Evolutionary conservation across 768 basidiomycete species (phyloP).

Genomic region (Lactarius hengduanensis): DNA sequence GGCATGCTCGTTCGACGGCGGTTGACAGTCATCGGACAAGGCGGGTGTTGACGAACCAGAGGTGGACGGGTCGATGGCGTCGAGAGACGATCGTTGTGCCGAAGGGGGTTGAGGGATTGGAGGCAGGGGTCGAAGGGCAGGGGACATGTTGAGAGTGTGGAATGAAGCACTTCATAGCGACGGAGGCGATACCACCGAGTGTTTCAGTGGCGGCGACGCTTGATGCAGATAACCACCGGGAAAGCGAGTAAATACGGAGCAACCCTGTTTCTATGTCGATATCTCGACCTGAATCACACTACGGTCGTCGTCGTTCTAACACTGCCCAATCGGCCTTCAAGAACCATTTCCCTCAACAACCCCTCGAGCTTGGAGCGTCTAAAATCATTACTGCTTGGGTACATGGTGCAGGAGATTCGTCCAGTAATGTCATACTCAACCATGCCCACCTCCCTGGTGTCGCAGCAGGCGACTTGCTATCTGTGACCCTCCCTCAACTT

Average conservation of each 20-base stretch:
- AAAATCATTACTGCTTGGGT: constrained; percentile 72
- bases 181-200: background rate
- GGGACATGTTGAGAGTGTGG: constrained; percentile 12
- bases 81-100: constrained; percentile 4
- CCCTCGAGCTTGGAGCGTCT: constrained; percentile 60
- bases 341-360: constrained; percentile 40
- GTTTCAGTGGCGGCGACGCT: background rate
- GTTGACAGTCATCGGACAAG: constrained; percentile 6
- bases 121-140: background rate
- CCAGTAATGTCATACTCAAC: constrained; percentile 61
- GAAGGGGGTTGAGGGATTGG: background rate
- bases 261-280: constrained; percentile 45
- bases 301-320: constrained; percentile 67
- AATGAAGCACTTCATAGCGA: background rate
- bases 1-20: constrained; percentile 2
- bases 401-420: constrained; percentile 63
- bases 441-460: constrained; percentile 78
- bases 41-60: constrained; percentile 21
- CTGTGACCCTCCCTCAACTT: constrained; percentile 46
- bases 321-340: constrained; percentile 67
- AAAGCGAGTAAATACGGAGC: background rate
- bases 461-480: constrained; percentile 69
- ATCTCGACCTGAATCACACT: constrained; percentile 65
- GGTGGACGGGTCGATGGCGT: constrained; percentile 7
- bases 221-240: background rate